phyloP scores from a whole-genome alignment of 306 rosid species.

The Rubus idaeus region DNA sequence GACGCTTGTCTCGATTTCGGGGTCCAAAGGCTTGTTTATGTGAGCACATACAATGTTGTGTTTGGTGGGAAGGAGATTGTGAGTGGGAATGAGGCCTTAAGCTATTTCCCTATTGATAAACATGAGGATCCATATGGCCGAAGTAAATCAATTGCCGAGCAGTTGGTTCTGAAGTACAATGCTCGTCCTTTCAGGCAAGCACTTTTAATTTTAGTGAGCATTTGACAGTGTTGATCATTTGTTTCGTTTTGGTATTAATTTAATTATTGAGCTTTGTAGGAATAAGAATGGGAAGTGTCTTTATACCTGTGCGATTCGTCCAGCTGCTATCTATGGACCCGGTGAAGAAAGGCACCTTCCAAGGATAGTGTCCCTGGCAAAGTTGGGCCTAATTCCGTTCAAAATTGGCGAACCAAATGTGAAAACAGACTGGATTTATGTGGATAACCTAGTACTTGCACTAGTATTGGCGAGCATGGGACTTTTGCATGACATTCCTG shows the following conservation, averaged over 20 bases:
- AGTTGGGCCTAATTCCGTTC: constrained; percentile 70
- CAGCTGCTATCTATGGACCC: constrained; percentile 92
- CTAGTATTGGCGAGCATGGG: constrained; percentile 94
- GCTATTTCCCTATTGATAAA: constrained; percentile 73
- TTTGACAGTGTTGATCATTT: background rate
- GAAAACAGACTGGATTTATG: constrained; percentile 85
- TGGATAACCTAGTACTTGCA: constrained; percentile 86
- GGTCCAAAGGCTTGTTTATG: constrained; percentile 71
- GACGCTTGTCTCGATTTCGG: constrained; percentile 72
- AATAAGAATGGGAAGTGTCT: constrained; percentile 49
- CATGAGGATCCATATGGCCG: constrained; percentile 80
- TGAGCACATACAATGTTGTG: constrained; percentile 84
- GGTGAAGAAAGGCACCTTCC: constrained; percentile 95
- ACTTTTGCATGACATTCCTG: constrained; percentile 63
- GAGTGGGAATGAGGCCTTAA: constrained; percentile 70
- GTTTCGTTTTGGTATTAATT: background rate
- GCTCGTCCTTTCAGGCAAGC: constrained; percentile 64
- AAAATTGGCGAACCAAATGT: constrained; percentile 67
- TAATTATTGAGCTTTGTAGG: constrained; percentile 36
- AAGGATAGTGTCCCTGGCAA: constrained; percentile 70
- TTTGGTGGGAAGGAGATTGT: constrained; percentile 73
- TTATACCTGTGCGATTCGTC: constrained; percentile 83
- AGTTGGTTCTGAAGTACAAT: constrained; percentile 77
- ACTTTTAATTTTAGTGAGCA: background rate
- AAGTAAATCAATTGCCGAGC: constrained; percentile 88